Conservation (phyloP, 108 stramenopile genomes). For the Asterionellopsis glacialis region DNA sequence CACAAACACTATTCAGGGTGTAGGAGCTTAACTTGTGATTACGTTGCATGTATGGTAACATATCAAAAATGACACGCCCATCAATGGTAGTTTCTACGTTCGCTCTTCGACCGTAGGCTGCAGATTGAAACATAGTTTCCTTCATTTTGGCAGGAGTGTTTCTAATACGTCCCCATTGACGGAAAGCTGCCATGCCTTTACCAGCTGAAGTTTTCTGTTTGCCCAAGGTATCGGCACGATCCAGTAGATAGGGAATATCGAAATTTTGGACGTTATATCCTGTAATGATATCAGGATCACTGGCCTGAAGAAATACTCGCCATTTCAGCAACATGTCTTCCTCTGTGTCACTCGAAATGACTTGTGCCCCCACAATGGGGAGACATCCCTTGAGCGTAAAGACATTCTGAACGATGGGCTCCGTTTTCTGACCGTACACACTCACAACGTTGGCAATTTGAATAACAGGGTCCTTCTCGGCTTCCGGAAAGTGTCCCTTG, state of each 20-base stretch:
- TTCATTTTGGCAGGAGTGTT: slow-evolving; percentile 84
- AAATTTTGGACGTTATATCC: slow-evolving; percentile 98
- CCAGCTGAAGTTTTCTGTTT: slow-evolving; percentile 25
- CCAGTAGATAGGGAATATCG: slow-evolving; percentile 97
- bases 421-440: slow-evolving; percentile 79
- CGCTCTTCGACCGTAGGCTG: slow-evolving; percentile 92
- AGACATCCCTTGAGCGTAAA: slow-evolving; percentile 95
- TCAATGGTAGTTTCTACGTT: slow-evolving; percentile 96
- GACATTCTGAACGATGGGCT: slow-evolving; percentile 90
- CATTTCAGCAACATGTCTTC: slow-evolving; percentile 92
- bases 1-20: slow-evolving; percentile 94
- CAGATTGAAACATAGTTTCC: slow-evolving; percentile 95
- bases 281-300: slow-evolving; percentile 97
- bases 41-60: slow-evolving; percentile 99
- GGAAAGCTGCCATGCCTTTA: slow-evolving; percentile 45
- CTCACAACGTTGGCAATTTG: slow-evolving; percentile 96
- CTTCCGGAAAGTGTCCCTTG: slow-evolving; percentile 96
- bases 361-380: slow-evolving; percentile 97
- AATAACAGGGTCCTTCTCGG: slow-evolving; percentile 98
- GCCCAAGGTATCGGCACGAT: slow-evolving; percentile 86
- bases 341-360: slow-evolving; percentile 91
- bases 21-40: slow-evolving; percentile 99
- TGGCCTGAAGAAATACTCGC: slow-evolving; percentile 83
- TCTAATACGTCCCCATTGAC: slow-evolving; percentile 86
- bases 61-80: slow-evolving; percentile 97